Evolutionary conservation across 257 asterid species (phyloP), one percentile per base, ranked within the genome.

Genomic region (Nicotiana noctiflora): DNA sequence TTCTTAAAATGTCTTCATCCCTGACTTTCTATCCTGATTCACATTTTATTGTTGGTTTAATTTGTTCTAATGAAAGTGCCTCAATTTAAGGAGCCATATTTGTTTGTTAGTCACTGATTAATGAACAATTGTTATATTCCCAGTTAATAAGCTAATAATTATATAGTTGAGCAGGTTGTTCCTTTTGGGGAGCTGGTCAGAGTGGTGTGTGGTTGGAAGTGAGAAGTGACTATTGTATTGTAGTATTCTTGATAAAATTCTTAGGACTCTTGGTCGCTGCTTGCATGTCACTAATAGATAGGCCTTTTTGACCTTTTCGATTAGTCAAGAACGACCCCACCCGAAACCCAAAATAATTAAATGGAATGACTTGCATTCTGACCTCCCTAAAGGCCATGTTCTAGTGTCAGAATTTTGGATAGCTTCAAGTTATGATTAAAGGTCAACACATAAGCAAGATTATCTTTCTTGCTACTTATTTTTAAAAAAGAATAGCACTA

Each of bases 141-240:
- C 25, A 23, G 78, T 72, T 72, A 46, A 23, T 46, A 23, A 25
- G 15, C 21, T 23, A 46, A 23, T 44, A 46, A n/a, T 46, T 23
- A 13, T 49, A 72, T 72, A n/a, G 78, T 72, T 72, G 78, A 72
- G 78, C 60, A 72, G 60, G 60, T 23, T 46, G 61, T 72, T 72
- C 40, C 23, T 46, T 29, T 46, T 46, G 13, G 59, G 78, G 59
- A 34, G 40, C 21, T 44, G 77, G 59, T 18, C 1, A 6, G 12
- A 0, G 10, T 18, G 62, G 23, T 53, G 19, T 68, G 56, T 67
- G 18, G 75, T 31, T 70, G 77, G 77, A 70, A 44, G 56, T 2
- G 12, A 40, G 49, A 40, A 40, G 49, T 40, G 49, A 40, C 49
- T 40, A 40, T 40, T 40, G 44, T 6, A 27, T 27, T 31, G 2